Evolutionary conservation across 306 rosid genomes (phyloP).

Genomic region (Ochetophila trinervis): DNA sequence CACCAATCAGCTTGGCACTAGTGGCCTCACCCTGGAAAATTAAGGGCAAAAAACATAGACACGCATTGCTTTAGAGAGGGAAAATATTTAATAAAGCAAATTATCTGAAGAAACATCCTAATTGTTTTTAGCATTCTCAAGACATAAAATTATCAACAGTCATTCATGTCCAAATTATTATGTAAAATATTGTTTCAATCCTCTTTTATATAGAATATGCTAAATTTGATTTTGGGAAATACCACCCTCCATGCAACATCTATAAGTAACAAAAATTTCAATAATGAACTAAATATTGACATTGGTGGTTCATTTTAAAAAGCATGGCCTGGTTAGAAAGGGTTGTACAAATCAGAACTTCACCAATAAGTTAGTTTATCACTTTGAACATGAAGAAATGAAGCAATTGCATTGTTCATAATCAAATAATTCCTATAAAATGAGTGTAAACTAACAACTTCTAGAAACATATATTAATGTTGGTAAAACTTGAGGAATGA

Average conservation of each 20-base stretch:
- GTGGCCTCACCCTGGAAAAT: conserved; percentile 78
- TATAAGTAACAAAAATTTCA: too few relatives aligned
- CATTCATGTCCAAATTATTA: background rate
- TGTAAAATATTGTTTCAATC: background rate
- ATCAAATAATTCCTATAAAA: background rate
- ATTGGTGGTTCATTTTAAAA: too few relatives aligned
- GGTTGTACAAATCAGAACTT: background rate
- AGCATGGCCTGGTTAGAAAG: too few relatives aligned
- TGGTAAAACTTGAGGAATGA: background rate
- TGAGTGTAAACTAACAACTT: background rate
- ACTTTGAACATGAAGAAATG: background rate
- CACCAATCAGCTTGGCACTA: conserved; percentile 87
- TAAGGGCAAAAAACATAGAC: background rate
- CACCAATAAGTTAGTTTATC: background rate
- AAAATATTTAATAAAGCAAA: background rate
- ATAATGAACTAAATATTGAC: too few relatives aligned
- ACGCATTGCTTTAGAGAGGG: conserved; percentile 5
- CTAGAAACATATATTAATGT: background rate
- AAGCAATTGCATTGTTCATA: background rate
- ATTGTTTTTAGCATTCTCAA: background rate
- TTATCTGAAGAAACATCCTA: background rate
- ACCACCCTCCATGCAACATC: background rate
- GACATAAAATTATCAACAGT: background rate
- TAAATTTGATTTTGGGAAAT: too few relatives aligned
- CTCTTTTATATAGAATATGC: too few relatives aligned